Evolutionary conservation across 768 basidiomycete genomes (phyloP), one percentile per base, ranked within the genome.

Genomic region (Infundibulicybe gibba): DNA sequence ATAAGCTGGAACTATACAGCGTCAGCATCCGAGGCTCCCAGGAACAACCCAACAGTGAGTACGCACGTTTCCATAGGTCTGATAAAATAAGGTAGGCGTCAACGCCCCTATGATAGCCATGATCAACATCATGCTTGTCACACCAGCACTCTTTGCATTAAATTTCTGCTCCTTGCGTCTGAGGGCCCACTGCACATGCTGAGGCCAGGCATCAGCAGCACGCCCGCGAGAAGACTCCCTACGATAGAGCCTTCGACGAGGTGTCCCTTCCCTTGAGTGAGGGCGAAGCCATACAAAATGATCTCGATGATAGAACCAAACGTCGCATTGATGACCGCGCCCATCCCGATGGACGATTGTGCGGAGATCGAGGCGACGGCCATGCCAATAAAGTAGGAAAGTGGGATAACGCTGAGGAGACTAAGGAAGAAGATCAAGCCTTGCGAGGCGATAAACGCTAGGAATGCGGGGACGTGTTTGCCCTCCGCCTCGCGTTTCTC

Each of bases 351-450:
- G 1, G 90, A 93, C 0, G 92, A 94, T 60, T 98, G 97, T 0
- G 97, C 97, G n/a, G 89, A 92, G 58, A 99, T 98, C 38, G 90
- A 94, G 2, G 97, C 97, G 50, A 99, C 97, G 6, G 97, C 97
- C 97, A 97, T 97, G 14, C 97, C 97, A 60, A 99, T 98, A 71
- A 99, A 99, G 73, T 99, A 99, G 6, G 90, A 94, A 15, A 99
- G 76, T 0, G 97, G 97, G 54, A 99, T 98, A 59, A 99, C 92
- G 54, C 90, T 91, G 20, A 88, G 79, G 39, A 99, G 73, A 54
- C 87, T 79, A 56, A 94, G 66, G 38, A 91, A 53, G 64, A 99
- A 98, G 57, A 98, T 86, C 56, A 90, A 67, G 3, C 77, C 79
- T 41, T 84, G 84, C 1, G 85, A 85, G 6, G 90, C 77, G 48